Base-by-base conservation (phyloP, 2,329 filamentous ascomycete genomes). In the Sporothrix humicola region DNA sequence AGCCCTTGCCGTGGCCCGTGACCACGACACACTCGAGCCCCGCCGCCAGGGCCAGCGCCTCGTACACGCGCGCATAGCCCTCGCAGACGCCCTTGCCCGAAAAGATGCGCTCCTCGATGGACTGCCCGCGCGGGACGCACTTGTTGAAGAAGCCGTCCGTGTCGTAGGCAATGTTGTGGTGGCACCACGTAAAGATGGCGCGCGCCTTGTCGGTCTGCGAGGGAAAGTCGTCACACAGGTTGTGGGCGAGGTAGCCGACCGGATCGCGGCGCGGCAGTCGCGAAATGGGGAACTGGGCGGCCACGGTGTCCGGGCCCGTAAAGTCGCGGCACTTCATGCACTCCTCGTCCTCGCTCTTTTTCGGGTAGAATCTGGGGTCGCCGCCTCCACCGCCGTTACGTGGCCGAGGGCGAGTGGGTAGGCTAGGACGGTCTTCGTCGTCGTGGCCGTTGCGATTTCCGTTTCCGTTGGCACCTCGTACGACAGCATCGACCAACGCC, bases 131-230 rank as follows among this genome's bases (percentile, higher is more conserved):
- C 75, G 90, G 87, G 46, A 97, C 84, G 65, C 85, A 89, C 50
- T 90, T 88, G 73, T 87, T 88, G 79, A 97, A 97, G 83, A 98
- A 97, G 31, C 91, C 88, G 37, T 89, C 86, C 0, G 90, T 89
- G 80, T 98, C 93, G 80, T 98, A 99, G 65, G 87, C 87, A 73
- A 99, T 91, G 78, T 98, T 98, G 82, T 98, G 91, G 82, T 98
- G 95, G 56, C 95, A 90, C 96, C 96, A 99, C 0, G 93, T 93
- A 80, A 98, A 98, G 74, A 99, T 93, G 1, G 90, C 94, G 42
- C 96, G 88, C 2, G 96, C 95, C 83, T 98, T 98, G 81, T 98
- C 95, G 0, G 95, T 97, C 1, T 85, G 83, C 0, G 93, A 97
- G 0, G 89, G 83, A 79, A 98, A 98, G 0, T 92, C 92, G 3